Conservation (phyloP, 192 early-diverging fungal species). For the Coemansia sp. region DNA sequence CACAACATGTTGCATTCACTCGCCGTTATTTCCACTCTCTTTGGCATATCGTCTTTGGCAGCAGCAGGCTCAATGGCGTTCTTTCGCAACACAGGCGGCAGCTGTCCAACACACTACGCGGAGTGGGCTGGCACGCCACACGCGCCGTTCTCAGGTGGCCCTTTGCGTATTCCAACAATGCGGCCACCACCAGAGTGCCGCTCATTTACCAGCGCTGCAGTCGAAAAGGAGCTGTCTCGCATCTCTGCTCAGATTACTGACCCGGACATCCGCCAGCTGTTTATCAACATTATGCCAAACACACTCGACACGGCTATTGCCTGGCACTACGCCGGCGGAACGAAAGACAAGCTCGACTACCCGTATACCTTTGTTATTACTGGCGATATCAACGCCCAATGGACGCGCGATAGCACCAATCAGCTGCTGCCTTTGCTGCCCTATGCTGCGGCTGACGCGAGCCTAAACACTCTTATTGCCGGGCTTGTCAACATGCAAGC, state of each 20-base stretch:
- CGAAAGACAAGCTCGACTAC: background rate
- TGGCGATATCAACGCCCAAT: slow-evolving; percentile 72
- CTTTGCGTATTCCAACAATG: slow-evolving; percentile 34
- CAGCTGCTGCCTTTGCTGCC: slow-evolving; percentile 61
- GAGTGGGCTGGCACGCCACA: slow-evolving; percentile 32
- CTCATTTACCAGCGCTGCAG: slow-evolving; percentile 51
- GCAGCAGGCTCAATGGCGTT: background rate
- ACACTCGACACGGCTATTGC: slow-evolving; percentile 68
- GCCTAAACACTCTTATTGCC: slow-evolving; percentile 44
- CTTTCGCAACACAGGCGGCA: slow-evolving; percentile 37
- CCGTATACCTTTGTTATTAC: slow-evolving; percentile 68
- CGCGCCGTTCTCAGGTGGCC: slow-evolving; percentile 26
- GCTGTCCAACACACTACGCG: slow-evolving; percentile 34
- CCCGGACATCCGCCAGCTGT: slow-evolving; percentile 56
- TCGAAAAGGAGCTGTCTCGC: slow-evolving; percentile 46
- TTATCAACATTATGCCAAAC: slow-evolving; percentile 65
- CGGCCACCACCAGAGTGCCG: slow-evolving; percentile 53
- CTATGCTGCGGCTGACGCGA: slow-evolving; percentile 33
- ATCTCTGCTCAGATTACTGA: slow-evolving; percentile 39
- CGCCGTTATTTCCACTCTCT: background rate
- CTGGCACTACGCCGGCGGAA: slow-evolving; percentile 38
- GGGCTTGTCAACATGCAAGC: slow-evolving; percentile 62
- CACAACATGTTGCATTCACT: background rate
- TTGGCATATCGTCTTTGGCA: background rate
- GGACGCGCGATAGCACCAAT: slow-evolving; percentile 70